phyloP scores from a whole-genome alignment of 2,329 filamentous ascomycete species.

The Ceratocystis papillata region DNA sequence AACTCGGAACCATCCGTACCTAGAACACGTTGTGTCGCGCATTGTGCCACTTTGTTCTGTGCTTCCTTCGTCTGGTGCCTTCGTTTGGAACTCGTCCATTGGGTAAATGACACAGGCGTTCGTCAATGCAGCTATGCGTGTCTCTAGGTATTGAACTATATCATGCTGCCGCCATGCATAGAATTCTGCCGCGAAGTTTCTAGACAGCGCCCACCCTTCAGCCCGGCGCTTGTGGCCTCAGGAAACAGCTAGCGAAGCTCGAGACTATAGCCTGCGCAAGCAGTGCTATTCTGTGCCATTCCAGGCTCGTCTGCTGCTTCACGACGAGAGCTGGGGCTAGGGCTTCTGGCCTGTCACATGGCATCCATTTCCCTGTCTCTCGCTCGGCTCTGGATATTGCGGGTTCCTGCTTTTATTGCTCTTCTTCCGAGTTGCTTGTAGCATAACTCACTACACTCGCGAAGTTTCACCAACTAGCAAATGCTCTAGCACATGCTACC shows the following conservation, averaged over 20 bases:
- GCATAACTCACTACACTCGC: slow-evolving; percentile 6
- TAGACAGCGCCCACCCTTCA: too few relatives aligned
- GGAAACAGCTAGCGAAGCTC: too few relatives aligned
- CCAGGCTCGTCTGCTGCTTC: too few relatives aligned
- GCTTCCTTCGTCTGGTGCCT: background rate
- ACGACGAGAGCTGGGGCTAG: too few relatives aligned
- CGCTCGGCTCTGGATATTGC: background rate
- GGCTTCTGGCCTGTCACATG: background rate
- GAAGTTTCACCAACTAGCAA: slow-evolving; percentile 4
- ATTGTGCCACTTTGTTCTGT: background rate
- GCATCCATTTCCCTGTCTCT: background rate
- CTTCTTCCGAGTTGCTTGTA: background rate
- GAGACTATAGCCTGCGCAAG: too few relatives aligned
- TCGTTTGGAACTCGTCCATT: background rate
- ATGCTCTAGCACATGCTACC: slow-evolving; percentile 2
- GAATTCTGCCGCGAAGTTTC: too few relatives aligned
- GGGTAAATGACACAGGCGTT: slow-evolving; percentile 1
- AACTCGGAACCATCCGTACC: slow-evolving; percentile 3
- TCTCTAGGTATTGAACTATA: background rate
- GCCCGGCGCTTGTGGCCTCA: too few relatives aligned
- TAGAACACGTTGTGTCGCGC: background rate
- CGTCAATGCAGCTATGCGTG: background rate
- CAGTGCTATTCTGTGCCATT: too few relatives aligned
- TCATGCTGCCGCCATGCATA: background rate
- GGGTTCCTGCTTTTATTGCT: background rate